Evolutionary conservation across 768 basidiomycete genomes (phyloP), one percentile per base, ranked within the genome.

Genomic region (Phaeotremella skinneri): DNA sequence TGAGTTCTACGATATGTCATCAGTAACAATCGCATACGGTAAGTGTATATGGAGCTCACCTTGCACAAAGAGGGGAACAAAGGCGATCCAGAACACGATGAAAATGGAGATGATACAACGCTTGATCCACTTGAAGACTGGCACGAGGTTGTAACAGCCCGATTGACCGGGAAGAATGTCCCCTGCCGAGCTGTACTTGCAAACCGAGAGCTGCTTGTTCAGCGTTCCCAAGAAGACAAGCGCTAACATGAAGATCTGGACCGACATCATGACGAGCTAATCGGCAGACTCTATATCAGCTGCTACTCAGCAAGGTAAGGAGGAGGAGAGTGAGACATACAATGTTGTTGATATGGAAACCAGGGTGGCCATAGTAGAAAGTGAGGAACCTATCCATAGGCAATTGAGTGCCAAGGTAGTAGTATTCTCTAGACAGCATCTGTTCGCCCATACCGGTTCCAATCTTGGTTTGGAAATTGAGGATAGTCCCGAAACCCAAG

Each of bases 361-460:
- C 96, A 45, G 96, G 96, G 77, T 98, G 96, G 48, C 91, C 93
- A 70, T 99, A 99, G 81, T 99, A 98, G 83, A 98, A 99, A 50
- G 96, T 99, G 78, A 99, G 81, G 86, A 99, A 99, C 45, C 96
- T 86, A 76, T 99, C 96, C 75, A 98, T 87, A 34, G 96, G 93
- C 53, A 99, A 84, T 75, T 98, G 96, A 23, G 96, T 99, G 27
- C 96, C 96, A 63, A 99, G 79, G 72, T 98, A 98, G 79, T 99
- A 99, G 77, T 99, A 98, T 79, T 98, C 96, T 63, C 96, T 85
- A 79, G 91, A 96, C 71, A 99, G 83, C 90, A 98, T 91, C 79
- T 99, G 96, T 76, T 99, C 96, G 34, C 96, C 96, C 96, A 99
- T 99, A 78, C 96, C 96, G n/a, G 93, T 98, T 13, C 96, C 94